Conservation (phyloP, 805 yeast genomes). For the Metschnikowia continentalis region DNA sequence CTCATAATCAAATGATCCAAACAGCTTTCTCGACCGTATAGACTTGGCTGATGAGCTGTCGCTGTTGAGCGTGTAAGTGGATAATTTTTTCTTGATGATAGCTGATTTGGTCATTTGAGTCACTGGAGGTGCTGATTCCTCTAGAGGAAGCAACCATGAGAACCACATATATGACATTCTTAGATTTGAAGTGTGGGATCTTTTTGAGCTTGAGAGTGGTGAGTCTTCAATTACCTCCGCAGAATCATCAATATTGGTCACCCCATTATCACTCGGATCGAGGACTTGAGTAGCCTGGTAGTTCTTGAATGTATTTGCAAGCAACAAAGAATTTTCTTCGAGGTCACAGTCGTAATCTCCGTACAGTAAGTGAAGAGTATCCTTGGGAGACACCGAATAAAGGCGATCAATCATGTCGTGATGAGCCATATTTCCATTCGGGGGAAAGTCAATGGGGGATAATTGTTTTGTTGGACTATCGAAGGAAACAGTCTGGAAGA, state of each 20-base stretch:
- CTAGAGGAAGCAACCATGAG: slow-evolving; percentile 6
- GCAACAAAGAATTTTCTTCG: background rate
- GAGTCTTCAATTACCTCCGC: background rate
- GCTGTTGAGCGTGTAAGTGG: slow-evolving; percentile 19
- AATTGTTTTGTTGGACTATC: background rate
- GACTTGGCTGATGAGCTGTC: slow-evolving; percentile 13
- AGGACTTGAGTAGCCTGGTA: background rate
- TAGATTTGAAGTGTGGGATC: background rate
- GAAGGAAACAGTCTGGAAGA: slow-evolving; percentile 11
- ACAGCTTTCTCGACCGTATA: slow-evolving; percentile 7
- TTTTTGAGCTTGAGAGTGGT: background rate
- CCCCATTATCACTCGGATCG: background rate
- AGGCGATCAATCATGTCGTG: slow-evolving; percentile 24
- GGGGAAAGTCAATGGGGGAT: background rate
- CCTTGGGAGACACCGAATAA: slow-evolving; percentile 39
- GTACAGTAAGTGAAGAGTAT: slow-evolving; percentile 30
- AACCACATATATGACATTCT: background rate
- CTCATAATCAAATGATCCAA: slow-evolving; percentile 18
- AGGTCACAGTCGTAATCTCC: background rate
- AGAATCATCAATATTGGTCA: background rate
- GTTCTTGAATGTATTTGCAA: background rate
- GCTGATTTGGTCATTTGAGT: slow-evolving; percentile 4
- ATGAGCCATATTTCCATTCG: slow-evolving; percentile 4
- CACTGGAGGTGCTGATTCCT: background rate
- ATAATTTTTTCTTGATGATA: slow-evolving; percentile 17